A percentile compares a stretch with the other conserved stretches of the same genome.
Conservation (phyloP, 345 rosid genomes). For the Sonneratia alba region DNA sequence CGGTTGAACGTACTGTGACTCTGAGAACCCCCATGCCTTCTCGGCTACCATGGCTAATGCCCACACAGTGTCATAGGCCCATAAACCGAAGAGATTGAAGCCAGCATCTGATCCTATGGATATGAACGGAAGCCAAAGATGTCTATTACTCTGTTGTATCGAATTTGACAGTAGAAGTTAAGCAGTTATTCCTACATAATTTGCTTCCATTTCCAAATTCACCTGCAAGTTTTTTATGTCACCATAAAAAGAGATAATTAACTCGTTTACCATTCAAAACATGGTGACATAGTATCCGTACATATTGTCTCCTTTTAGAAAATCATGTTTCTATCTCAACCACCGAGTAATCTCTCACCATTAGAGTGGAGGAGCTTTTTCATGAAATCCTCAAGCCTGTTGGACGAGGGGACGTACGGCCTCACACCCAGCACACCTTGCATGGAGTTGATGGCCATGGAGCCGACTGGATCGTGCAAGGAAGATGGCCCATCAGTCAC, state of each 20-base stretch:
- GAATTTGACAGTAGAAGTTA: too few relatives aligned
- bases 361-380: not conserved
- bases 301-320: not conserved
- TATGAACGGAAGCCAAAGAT: not conserved
- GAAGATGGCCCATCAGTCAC: slow-evolving; percentile 18
- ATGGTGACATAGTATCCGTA: too few relatives aligned
- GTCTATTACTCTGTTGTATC: not conserved
- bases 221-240: too few relatives aligned
- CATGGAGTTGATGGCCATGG: slow-evolving; percentile 1
- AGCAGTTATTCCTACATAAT: too few relatives aligned
- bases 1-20: not conserved
- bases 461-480: slow-evolving; percentile 2
- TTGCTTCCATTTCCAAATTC: too few relatives aligned
- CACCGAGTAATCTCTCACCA: not conserved
- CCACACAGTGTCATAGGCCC: slow-evolving; percentile 8
- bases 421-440: slow-evolving; percentile 15
- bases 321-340: not conserved
- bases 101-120: not conserved
- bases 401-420: not conserved
- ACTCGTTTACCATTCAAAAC: too few relatives aligned
- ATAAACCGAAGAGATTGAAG: slow-evolving; percentile 8
- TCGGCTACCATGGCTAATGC: slow-evolving; percentile 14
- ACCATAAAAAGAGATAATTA: too few relatives aligned
- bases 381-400: not conserved
- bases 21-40: not conserved